phyloP scores from a whole-genome alignment of 768 basidiomycete genomes.

The Serendipita vermifera region DNA sequence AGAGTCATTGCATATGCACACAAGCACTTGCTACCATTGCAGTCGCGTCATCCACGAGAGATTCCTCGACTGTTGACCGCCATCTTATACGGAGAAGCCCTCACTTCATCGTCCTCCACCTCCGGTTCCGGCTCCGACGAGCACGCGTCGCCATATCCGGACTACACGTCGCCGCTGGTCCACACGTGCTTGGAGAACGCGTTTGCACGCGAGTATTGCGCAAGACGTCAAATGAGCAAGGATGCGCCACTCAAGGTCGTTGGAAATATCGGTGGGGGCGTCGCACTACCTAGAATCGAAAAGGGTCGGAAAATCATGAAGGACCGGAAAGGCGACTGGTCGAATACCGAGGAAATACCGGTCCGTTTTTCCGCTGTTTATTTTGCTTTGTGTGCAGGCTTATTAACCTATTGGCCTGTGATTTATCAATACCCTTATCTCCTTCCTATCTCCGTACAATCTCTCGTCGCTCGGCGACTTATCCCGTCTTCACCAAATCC shows the following conservation, averaged over 20 bases:
- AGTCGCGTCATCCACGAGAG: constrained; percentile 44
- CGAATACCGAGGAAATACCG: constrained; percentile 75
- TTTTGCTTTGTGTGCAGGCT: neutral
- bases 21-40: constrained; percentile 48
- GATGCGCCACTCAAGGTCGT: constrained; percentile 81
- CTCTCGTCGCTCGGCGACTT: constrained; percentile 7
- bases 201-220: constrained; percentile 84
- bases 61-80: constrained; percentile 59
- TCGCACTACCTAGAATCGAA: constrained; percentile 82
- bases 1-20: constrained; percentile 66
- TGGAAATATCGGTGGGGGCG: constrained; percentile 85
- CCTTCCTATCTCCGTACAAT: no score
- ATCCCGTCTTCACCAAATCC: constrained; percentile 13
- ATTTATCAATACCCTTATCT: no score
- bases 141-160: constrained; percentile 57
- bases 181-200: constrained; percentile 68
- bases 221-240: constrained; percentile 73
- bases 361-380: constrained; percentile 30
- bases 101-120: no score
- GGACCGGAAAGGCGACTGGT: constrained; percentile 88
- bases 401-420: no score
- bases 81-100: constrained; percentile 23
- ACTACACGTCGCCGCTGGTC: constrained; percentile 55
- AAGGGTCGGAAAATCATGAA: constrained; percentile 91
- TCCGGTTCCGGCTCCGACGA: constrained; percentile 54